phyloP scores from a whole-genome alignment of 495 filamentous ascomycete species.

The Collariella sp. region DNA sequence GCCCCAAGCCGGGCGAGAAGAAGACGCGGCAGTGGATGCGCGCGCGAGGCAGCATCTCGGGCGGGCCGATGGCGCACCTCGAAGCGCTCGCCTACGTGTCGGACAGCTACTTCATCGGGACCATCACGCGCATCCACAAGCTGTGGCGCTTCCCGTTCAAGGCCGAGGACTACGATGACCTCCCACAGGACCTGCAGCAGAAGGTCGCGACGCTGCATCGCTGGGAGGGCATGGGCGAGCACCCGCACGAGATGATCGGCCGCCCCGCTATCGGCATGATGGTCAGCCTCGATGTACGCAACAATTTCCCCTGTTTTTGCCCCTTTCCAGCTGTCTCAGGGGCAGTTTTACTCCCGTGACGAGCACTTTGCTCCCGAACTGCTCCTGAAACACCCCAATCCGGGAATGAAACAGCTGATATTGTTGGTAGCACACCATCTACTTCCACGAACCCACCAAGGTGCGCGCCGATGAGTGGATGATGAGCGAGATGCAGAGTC shows the following conservation, averaged over 20 bases:
- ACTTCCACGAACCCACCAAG: constrained; percentile 76
- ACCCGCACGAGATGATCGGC: constrained; percentile 30
- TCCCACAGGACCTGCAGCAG: constrained; percentile 22
- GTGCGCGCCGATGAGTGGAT: constrained; percentile 92
- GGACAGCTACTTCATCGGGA: constrained; percentile 87
- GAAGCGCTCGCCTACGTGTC: constrained; percentile 85
- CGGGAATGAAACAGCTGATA: too few species aligned
- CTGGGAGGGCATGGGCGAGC: constrained; percentile 34
- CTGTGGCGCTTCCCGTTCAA: constrained; percentile 51
- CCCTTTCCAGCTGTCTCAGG: too few species aligned
- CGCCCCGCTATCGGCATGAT: constrained; percentile 76
- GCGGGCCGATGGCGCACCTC: constrained; percentile 71
- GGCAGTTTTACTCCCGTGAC: too few species aligned
- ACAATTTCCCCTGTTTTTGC: too few species aligned
- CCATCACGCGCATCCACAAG: constrained; percentile 66
- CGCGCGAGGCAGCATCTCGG: constrained; percentile 64
- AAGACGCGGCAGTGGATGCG: constrained; percentile 71
- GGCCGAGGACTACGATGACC: constrained; percentile 27
- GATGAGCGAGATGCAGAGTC: constrained; percentile 81
- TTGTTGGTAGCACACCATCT: constrained; percentile 91
- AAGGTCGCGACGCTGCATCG: constrained; percentile 31
- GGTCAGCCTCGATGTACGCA: constrained; percentile 87
- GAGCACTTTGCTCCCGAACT: too few species aligned
- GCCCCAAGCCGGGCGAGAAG: constrained; percentile 50
- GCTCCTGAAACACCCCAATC: too few species aligned